These are phyloP conservation scores for Solanum sitiens DNA, from an alignment of 257 asterid genomes.

Conservation along the genomic window DNA sequence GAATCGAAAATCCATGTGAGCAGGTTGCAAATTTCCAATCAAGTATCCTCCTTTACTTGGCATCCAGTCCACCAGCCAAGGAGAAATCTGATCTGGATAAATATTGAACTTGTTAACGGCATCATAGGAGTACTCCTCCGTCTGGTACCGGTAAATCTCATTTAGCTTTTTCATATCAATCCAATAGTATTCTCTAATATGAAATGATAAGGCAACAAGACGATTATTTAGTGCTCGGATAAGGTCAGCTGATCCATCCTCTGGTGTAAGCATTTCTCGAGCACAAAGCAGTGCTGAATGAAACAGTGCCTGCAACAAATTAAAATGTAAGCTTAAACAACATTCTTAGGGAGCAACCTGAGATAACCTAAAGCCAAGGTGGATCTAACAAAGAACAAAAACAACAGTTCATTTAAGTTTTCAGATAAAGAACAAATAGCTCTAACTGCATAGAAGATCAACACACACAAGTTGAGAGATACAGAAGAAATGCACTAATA, in stretches of 20 bases:
- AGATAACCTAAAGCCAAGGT: neutral
- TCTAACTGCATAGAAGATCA: neutral
- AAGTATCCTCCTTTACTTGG: constrained; percentile 63
- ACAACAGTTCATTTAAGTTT: neutral
- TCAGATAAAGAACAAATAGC: neutral
- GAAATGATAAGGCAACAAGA: constrained; percentile 64
- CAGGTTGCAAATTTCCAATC: constrained; percentile 69
- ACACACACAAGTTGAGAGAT: neutral
- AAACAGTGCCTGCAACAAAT: constrained; percentile 47
- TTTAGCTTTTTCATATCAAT: constrained; percentile 55
- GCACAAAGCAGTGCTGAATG: constrained; percentile 63
- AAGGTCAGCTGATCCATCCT: constrained; percentile 62
- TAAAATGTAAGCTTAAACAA: neutral
- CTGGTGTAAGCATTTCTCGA: constrained; percentile 67
- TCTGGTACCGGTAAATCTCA: constrained; percentile 69
- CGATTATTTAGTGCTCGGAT: constrained; percentile 61
- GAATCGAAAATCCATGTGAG: constrained; percentile 78
- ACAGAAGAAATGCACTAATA: neutral
- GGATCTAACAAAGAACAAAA: neutral
- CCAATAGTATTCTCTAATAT: constrained; percentile 72
- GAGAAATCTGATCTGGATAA: constrained; percentile 71
- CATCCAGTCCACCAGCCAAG: constrained; percentile 77
- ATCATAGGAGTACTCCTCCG: constrained; percentile 71
- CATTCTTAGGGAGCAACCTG: neutral
- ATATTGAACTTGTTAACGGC: constrained; percentile 71